A percentile compares a stretch with the other conserved stretches of the same genome.
Conservation (phyloP, 306 rosid genomes). For the Rosa multiflora region DNA sequence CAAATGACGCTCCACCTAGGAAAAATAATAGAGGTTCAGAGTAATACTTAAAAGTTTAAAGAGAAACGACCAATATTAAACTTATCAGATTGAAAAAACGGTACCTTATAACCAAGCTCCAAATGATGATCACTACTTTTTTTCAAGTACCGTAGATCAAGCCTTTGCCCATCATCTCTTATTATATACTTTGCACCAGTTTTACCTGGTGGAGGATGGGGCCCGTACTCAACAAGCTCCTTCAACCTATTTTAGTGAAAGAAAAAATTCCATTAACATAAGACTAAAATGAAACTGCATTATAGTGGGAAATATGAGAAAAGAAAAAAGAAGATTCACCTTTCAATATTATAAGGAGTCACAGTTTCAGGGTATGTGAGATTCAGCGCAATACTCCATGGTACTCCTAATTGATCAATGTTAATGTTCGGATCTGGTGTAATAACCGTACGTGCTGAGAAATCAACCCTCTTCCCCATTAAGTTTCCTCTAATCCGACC, state of each 20-base stretch:
- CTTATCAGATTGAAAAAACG: constrained; percentile 5
- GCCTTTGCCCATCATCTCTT: constrained; percentile 98
- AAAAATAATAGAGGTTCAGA: constrained; percentile 28
- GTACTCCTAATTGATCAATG: constrained; percentile 93
- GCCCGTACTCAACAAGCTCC: constrained; percentile 97
- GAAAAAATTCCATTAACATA: not conserved
- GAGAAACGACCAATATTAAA: constrained; percentile 10
- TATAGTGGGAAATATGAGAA: constrained; percentile 11
- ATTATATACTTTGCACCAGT: constrained; percentile 99
- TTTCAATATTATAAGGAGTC: constrained; percentile 96
- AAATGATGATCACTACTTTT: constrained; percentile 98
- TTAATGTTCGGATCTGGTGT: constrained; percentile 98
- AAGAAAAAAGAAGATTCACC: constrained; percentile 35
- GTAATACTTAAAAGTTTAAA: not conserved
- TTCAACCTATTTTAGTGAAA: constrained; percentile 56
- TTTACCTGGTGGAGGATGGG: constrained; percentile 99
- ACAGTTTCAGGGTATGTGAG: constrained; percentile 99
- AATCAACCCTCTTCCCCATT: constrained; percentile 98
- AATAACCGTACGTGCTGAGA: constrained; percentile 97
- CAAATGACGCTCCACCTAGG: constrained; percentile 98
- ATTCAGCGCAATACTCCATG: constrained; percentile 96
- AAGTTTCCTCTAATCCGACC: constrained; percentile 99
- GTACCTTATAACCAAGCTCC: constrained; percentile 98
- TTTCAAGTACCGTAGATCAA: constrained; percentile 94
- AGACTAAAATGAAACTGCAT: constrained; percentile 6